Evolutionary conservation across 1,284 basidiomycete genomes (phyloP), one percentile per base, ranked within the genome.

Genomic region (Athelia sp.): DNA sequence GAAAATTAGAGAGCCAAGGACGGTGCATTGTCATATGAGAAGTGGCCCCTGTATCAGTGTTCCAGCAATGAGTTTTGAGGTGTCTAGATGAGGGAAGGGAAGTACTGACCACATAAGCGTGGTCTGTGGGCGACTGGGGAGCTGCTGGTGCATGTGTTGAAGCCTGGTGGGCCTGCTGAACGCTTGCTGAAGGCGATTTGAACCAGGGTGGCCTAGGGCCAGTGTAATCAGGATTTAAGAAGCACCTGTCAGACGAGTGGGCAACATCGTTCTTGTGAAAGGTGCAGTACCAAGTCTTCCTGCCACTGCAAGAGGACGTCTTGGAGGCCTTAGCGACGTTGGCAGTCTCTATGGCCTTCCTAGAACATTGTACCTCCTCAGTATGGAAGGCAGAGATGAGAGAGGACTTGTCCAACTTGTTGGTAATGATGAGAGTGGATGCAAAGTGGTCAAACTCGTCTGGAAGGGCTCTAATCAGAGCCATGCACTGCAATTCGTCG

Each of bases 1-100:
- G 11, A 48, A 58, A 59, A 18, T 42, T 43, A 8, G 13, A 8
- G 43, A 62, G 53, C 57, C 58, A 62, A 10, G 52, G n/a, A n/a
- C 58, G 59, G 42, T 60, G 57, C 0, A 56, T 56, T 1, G 59
- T 62, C 61, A 62, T 62, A 45, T 54, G 49, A 75, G 61, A 62
- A 54, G 64, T 65, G 53, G 66, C 62, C 43, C 65, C 66, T 59
- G 64, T 64, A 54, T 70, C 65, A 52, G 60, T 55, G 58, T 56
- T 63, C 63, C 63, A 68, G 47, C 58, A 13, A 52, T 46, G 38
- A 47, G 43, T 11, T 19, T 6, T 22, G 36, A 8, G 36, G 4
- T 18, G 4, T 6, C 6, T 10, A n/a, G 36, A 6, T 22, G 36
- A 40, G 36, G 17, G 10, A 43, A 45, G 31, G 29, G 14, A 15